A percentile compares a stretch with the other conserved stretches of the same genome.
These are phyloP conservation scores for Xylariaceae sp. DNA, from an alignment of 2,329 filamentous ascomycete species.

Conservation along the genomic window DNA sequence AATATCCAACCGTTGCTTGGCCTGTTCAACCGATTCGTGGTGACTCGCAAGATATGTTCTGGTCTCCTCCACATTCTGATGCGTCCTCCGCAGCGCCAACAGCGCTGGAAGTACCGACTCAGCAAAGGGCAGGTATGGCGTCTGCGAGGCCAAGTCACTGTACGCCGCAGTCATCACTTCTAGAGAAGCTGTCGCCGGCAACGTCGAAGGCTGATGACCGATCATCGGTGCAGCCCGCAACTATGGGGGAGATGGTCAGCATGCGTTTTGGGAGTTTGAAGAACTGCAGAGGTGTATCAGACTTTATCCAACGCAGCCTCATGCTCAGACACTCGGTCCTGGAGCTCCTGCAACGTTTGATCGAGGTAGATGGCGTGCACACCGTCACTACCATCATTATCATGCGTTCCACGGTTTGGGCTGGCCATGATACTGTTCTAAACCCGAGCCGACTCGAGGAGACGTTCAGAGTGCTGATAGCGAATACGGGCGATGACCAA, in stretches of 20 bases:
- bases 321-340: conserved; percentile 47
- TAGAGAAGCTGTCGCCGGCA: conserved; percentile 27
- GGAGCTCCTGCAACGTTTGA: conserved; percentile 60
- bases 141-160: conserved; percentile 49
- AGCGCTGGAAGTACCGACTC: conserved; percentile 65
- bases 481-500: too few relatives aligned
- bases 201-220: conserved; percentile 8
- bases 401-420: conserved; percentile 22
- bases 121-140: conserved; percentile 58
- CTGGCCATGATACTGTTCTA: conserved; percentile 7
- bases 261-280: neutral
- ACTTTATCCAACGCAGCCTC: conserved; percentile 43
- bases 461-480: too few relatives aligned
- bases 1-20: conserved; percentile 39
- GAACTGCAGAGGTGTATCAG: conserved; percentile 5
- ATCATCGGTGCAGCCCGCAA: conserved; percentile 13
- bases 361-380: conserved; percentile 51
- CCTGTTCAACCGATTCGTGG: conserved; percentile 32
- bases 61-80: conserved; percentile 57
- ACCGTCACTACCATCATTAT: conserved; percentile 25
- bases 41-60: conserved; percentile 48
- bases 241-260: conserved; percentile 4
- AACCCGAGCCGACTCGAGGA: neutral
- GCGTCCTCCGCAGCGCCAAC: conserved; percentile 60
- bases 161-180: conserved; percentile 58